Percentiles rank a stretch among this genome's conserved stretches.
phyloP scores from a whole-genome alignment of 2,329 filamentous ascomycete genomes.

The Ascochyta fabae region DNA sequence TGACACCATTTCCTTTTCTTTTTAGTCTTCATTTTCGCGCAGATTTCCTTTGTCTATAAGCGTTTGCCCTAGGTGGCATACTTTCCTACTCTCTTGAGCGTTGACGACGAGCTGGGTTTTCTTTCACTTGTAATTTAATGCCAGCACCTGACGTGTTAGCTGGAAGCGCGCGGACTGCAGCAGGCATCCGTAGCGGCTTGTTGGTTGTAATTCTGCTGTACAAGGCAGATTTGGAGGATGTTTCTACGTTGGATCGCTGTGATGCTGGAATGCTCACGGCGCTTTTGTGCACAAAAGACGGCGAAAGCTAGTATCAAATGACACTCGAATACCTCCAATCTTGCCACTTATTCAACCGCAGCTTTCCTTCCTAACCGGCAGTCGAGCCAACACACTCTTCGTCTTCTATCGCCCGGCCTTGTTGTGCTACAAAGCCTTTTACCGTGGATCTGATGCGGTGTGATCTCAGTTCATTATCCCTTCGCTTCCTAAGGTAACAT shows the following conservation, averaged over 20 bases:
- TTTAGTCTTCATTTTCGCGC: neutral
- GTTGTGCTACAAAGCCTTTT: no score
- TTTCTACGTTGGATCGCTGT: constrained; percentile 8
- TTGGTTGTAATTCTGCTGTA: constrained; percentile 10
- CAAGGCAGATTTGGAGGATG: constrained; percentile 14
- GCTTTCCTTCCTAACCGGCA: no score
- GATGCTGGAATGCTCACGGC: constrained; percentile 12
- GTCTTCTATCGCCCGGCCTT: no score
- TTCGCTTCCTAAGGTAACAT: no score
- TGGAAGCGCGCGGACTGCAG: constrained; percentile 8
- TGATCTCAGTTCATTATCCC: no score
- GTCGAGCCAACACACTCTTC: no score
- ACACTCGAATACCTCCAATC: constrained; percentile 13
- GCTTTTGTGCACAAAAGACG: constrained; percentile 10
- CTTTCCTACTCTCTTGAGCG: constrained; percentile 11
- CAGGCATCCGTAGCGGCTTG: constrained; percentile 5
- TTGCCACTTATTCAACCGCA: neutral
- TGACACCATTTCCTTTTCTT: constrained; percentile 12
- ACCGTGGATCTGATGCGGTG: no score
- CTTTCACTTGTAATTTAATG: constrained; percentile 13
- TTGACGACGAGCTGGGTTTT: constrained; percentile 18
- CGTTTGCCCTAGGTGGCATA: constrained; percentile 7
- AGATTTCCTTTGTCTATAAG: constrained; percentile 10
- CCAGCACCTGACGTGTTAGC: constrained; percentile 14
- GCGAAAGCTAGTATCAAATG: constrained; percentile 17